phyloP scores from a whole-genome alignment of 129 eudicot genomes.

The Flaveria trinervia region DNA sequence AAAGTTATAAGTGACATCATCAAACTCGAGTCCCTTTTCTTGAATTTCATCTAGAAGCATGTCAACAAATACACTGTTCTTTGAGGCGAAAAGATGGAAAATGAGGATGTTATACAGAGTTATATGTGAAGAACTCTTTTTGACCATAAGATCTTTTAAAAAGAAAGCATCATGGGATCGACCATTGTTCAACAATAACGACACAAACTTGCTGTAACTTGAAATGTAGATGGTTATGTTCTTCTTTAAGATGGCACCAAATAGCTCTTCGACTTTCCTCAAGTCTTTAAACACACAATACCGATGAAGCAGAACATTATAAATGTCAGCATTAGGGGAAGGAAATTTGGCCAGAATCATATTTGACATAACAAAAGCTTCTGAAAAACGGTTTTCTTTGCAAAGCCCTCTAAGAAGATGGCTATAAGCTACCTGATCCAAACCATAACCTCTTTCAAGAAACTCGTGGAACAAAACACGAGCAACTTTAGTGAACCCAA shows the following conservation, averaged over 20 bases:
- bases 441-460: slow-evolving; percentile 33
- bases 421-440: slow-evolving; percentile 48
- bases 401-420: slow-evolving; percentile 55
- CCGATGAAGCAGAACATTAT: slow-evolving; percentile 52
- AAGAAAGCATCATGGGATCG: slow-evolving; percentile 42
- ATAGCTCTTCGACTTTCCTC: slow-evolving; percentile 47
- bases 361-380: slow-evolving; percentile 49
- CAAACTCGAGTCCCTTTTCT: slow-evolving; percentile 46
- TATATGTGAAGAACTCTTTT: slow-evolving; percentile 37
- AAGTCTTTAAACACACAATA: slow-evolving; percentile 51
- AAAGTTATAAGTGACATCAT: slow-evolving; percentile 56
- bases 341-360: slow-evolving; percentile 40
- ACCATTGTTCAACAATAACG: slow-evolving; percentile 47
- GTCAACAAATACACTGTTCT: slow-evolving; percentile 36
- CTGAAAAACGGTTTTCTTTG: slow-evolving; percentile 55
- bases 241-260: slow-evolving; percentile 59
- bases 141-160: slow-evolving; percentile 55
- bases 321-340: slow-evolving; percentile 43
- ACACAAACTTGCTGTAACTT: slow-evolving; percentile 61
- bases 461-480: slow-evolving; percentile 48
- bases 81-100: slow-evolving; percentile 54
- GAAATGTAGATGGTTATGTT: slow-evolving; percentile 47
- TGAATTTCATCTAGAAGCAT: slow-evolving; percentile 46
- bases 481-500: slow-evolving; percentile 55
- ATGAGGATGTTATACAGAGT: slow-evolving; percentile 66